Base-by-base conservation (phyloP, 257 asterid genomes). In the Asclepias syriaca region DNA sequence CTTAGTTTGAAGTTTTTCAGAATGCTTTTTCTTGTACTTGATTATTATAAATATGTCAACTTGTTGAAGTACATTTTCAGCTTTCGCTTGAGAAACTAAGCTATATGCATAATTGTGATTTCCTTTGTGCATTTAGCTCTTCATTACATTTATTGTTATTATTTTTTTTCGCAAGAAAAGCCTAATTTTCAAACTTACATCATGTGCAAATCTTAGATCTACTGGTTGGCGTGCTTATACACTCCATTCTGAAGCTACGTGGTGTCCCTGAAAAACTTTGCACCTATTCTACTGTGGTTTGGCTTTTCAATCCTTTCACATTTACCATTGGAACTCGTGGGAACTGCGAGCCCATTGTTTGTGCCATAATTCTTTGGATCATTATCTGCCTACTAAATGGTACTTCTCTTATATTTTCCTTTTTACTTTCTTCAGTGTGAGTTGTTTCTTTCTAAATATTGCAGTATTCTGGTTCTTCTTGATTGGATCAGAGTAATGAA, bases 311-410 rank as follows among this genome's bases (percentile, higher is more conserved):
- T 75, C 99, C 98, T 18, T 94, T 94, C 81, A 94, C 99, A 80
- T 89, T 94, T 84, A 91, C 98, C 9, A 90, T 94, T 71, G 99
- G 99, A 77, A 92, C 99, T 21, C 98, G 99, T 37, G 98, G 99
- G 57, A 94, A 94, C 82, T 94, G 98, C 71, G 98, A 94, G 77
- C 98, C 97, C 56, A 72, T 91, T 68, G 81, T 94, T 66, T 90
- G 97, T 77, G 90, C 97, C 84, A 84, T 94, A 82, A 84, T 94
- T 73, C 84, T 94, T 14, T 94, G 99, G 97, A 86, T 88, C 77
- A 84, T 89, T 76, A 8, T 82, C 48, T 91, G 97, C 74, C 88
- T 94, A 71, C 83, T 91, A 87, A 88, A 88, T 15, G 99, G 99
- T 91, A 83, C 59, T 50, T n/a, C 70, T 79, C 81, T 65, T 68